Base-by-base conservation (phyloP, 345 rosid genomes). In the Moringa oleifera region DNA sequence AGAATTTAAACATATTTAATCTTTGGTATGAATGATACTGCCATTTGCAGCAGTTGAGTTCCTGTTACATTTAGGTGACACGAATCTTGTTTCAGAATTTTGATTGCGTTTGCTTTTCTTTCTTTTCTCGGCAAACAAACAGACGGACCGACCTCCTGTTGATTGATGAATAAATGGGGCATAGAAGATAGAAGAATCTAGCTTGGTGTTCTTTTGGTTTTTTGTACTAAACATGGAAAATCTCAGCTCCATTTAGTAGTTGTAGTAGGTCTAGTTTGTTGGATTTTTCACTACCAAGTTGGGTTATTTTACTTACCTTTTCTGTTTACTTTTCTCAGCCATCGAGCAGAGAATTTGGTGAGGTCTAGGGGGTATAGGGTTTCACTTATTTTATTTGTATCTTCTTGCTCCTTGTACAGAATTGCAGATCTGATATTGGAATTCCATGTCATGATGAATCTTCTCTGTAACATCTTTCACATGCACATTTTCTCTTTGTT, bases 401-500 rank as follows among this genome's bases (percentile, higher is more conserved):
- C 10, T 20, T 50, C 41, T 59, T 68, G 58, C 55, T 47, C 47
- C 18, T 55, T 36, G 61, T 75, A 50, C 55, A 50, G 23, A 59
- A 68, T 60, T 62, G 70, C 70, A 58, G 55, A 64, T 50, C 53
- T 12, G 47, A 24, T 59, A 59, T 56, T 79, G 85, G 80, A 75
- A 83, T 83, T 81, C 83, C 82, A 74, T 77, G 79, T 76, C 81
- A 79, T 66, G 25, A 47, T 73, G 75, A 68, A 75, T 71, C 70
- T 66, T 73, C 74, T 36, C 61, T 62, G 71, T 23, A 54, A 59
- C 62, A 70, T 64, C 79, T 36, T 64, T 28, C 74, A 62, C 77
- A 68, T 73, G 75, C 77, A 72, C 54, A 55, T 62, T 58, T 77
- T 63, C 47, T 11, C 47, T 11, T 41, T 41, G 47, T 41, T 41